Evolutionary conservation across 192 early-diverging fungal species (phyloP).

Genomic region (Rhizoclosmatium globosum): DNA sequence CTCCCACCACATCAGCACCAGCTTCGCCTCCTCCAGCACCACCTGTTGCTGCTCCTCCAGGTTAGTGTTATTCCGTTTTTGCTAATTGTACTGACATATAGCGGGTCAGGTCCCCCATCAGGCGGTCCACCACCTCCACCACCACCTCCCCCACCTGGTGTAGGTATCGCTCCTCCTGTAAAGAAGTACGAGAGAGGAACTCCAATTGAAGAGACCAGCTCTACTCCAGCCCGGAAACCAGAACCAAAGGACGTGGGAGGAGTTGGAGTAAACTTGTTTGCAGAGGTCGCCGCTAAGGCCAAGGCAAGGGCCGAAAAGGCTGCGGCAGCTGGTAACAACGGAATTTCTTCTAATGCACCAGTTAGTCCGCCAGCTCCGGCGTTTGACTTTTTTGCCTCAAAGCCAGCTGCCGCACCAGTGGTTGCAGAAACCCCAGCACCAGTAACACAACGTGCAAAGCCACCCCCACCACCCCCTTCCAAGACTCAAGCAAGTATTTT

Average conservation of each 20-base stretch:
- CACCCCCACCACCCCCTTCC: slow-evolving; percentile 22
- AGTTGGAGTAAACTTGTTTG: slow-evolving; percentile 35
- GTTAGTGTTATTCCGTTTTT: not conserved
- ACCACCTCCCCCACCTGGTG: slow-evolving; percentile 58
- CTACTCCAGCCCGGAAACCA: slow-evolving; percentile 44
- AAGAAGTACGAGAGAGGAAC: slow-evolving; percentile 42
- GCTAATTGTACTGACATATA: not conserved
- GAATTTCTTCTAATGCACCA: not conserved
- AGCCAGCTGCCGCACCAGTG: not conserved
- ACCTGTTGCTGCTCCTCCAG: not conserved
- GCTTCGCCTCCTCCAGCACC: not conserved
- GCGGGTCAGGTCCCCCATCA: not conserved
- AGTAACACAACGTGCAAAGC: slow-evolving; percentile 8
- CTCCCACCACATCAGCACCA: not conserved
- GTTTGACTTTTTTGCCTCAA: not conserved
- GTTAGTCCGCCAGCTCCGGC: not conserved
- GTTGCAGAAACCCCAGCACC: not conserved
- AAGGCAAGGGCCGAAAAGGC: slow-evolving; percentile 31
- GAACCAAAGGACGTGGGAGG: slow-evolving; percentile 51
- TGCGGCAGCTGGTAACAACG: not conserved
- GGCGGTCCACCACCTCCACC: slow-evolving; percentile 40
- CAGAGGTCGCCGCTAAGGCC: slow-evolving; percentile 31
- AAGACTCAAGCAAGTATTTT: not conserved
- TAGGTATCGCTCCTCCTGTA: slow-evolving; percentile 41
- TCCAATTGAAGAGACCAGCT: slow-evolving; percentile 14